phyloP scores from a whole-genome alignment of 163 green algal genomes.

The Chlamydomonas reinhardtii region DNA sequence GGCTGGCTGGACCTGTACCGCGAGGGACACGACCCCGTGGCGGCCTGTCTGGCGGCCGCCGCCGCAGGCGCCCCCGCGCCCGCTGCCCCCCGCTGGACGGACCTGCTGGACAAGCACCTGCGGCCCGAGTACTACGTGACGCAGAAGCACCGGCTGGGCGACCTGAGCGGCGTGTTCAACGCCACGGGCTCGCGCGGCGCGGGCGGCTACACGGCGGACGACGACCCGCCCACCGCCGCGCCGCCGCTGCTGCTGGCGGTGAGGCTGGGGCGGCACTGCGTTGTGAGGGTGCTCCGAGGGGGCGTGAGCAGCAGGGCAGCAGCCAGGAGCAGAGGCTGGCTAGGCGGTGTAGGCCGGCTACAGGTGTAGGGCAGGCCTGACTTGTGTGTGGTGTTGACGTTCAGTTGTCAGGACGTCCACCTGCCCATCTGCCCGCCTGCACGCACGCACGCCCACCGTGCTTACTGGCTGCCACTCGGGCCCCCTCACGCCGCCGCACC shows the following conservation, averaged over 20 bases:
- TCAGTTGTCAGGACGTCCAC: too few relatives aligned
- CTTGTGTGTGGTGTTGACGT: too few relatives aligned
- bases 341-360: too few relatives aligned
- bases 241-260: conserved; percentile 32
- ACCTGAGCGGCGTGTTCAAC: conserved; percentile 9
- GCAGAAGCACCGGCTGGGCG: conserved; percentile 50
- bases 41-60: background rate
- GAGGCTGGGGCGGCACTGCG: background rate
- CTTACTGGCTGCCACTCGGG: too few relatives aligned
- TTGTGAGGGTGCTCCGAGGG: too few relatives aligned
- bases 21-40: background rate
- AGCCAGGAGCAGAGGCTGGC: too few relatives aligned
- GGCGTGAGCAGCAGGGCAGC: too few relatives aligned
- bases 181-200: conserved; percentile 39
- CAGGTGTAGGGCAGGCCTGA: too few relatives aligned
- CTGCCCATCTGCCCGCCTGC: too few relatives aligned
- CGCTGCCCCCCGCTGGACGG: conserved; percentile 11
- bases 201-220: conserved; percentile 21
- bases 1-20: conserved; percentile 58
- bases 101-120: conserved; percentile 69
- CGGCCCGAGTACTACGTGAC: conserved; percentile 64
- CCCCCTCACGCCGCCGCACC: background rate
- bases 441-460: too few relatives aligned
- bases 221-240: conserved; percentile 22
- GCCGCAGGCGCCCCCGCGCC: background rate